Percentiles rank a stretch among this genome's conserved stretches.
Conservation (phyloP, 2,329 filamentous ascomycete species). For the Fusarium virguliforme region DNA sequence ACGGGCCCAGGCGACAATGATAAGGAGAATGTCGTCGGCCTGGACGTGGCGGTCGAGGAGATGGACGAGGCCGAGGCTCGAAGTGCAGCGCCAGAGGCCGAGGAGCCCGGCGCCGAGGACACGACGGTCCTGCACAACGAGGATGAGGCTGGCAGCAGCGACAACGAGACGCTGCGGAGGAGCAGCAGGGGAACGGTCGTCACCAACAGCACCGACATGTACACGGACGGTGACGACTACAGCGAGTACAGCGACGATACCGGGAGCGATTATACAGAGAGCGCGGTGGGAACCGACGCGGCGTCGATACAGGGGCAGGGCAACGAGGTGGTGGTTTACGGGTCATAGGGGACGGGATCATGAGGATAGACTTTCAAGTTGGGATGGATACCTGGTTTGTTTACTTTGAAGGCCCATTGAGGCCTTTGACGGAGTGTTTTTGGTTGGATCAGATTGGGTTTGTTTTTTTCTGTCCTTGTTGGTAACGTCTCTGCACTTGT, state of each 20-base stretch:
- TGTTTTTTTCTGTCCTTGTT: background rate
- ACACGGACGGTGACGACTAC: constrained; percentile 58
- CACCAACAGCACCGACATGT: constrained; percentile 59
- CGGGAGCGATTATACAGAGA: constrained; percentile 67
- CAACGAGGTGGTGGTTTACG: constrained; percentile 58
- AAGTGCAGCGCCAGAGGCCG: constrained; percentile 32
- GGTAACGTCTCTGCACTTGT: constrained; percentile 8
- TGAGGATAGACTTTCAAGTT: constrained; percentile 6
- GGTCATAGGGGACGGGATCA: constrained; percentile 41
- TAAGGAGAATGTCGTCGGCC: constrained; percentile 73
- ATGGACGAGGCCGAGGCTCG: constrained; percentile 55
- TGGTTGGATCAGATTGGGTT: constrained; percentile 6
- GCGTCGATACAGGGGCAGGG: constrained; percentile 53
- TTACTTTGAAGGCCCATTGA: constrained; percentile 11
- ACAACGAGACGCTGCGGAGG: constrained; percentile 66
- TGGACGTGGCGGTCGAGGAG: constrained; percentile 77
- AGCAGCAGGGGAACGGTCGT: constrained; percentile 67
- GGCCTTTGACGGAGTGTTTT: constrained; percentile 17
- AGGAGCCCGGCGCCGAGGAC: constrained; percentile 47
- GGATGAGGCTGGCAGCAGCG: constrained; percentile 60
- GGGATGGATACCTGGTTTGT: constrained; percentile 39
- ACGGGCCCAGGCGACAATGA: constrained; percentile 70
- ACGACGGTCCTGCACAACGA: constrained; percentile 47
- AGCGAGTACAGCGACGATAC: constrained; percentile 62
- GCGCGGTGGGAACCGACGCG: constrained; percentile 54